These are phyloP conservation scores for Colletotrichum limetticola DNA, from an alignment of 2,329 filamentous ascomycete genomes.

Conservation along the genomic window DNA sequence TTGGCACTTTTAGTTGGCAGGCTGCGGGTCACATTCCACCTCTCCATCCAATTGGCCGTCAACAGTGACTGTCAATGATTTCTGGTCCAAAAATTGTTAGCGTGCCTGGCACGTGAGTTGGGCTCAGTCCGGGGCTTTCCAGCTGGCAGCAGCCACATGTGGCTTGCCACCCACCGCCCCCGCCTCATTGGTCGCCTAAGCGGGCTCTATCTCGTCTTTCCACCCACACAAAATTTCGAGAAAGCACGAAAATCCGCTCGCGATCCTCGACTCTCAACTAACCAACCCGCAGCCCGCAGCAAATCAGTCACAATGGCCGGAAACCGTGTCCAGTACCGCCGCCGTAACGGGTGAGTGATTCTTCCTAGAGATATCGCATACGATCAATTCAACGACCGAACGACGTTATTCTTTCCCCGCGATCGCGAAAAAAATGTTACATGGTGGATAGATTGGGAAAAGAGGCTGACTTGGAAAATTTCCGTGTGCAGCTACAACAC, in stretches of 20 bases:
- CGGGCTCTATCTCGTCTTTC: constrained; percentile 46
- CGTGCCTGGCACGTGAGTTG: constrained; percentile 19
- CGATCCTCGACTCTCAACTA: constrained; percentile 13
- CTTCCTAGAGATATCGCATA: background rate
- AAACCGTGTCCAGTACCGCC: constrained; percentile 75
- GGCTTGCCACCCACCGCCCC: background rate
- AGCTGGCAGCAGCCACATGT: constrained; percentile 8
- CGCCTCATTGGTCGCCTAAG: constrained; percentile 50
- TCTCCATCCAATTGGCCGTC: background rate
- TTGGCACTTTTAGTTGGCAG: too few relatives aligned
- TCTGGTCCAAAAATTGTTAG: background rate
- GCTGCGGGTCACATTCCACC: background rate
- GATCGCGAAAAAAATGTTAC: background rate
- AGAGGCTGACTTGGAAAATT: constrained; percentile 37
- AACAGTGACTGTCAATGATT: background rate
- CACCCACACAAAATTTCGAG: constrained; percentile 29
- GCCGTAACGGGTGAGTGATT: constrained; percentile 79
- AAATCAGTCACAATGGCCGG: constrained; percentile 66
- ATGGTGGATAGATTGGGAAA: background rate
- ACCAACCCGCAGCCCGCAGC: constrained; percentile 44
- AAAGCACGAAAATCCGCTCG: constrained; percentile 13
- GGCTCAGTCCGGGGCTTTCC: constrained; percentile 10
- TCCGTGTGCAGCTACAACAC: constrained; percentile 88
- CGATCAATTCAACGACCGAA: constrained; percentile 17
- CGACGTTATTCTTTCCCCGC: background rate